phyloP scores from a whole-genome alignment of 371 early-diverging fungal genomes.

The Rhizomucor pusillus region DNA sequence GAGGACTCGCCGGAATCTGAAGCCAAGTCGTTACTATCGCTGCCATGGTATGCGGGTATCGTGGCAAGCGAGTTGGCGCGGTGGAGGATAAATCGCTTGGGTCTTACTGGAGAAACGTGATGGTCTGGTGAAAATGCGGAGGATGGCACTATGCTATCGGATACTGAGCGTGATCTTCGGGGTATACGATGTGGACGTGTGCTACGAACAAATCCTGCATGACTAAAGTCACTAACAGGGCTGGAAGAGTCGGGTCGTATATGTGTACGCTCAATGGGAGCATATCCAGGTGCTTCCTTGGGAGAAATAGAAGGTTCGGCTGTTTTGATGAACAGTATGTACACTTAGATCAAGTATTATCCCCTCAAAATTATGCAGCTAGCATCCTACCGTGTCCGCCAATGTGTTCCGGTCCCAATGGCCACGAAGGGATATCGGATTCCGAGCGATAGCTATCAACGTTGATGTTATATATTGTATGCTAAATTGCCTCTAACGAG shows the following conservation, averaged over 20 bases:
- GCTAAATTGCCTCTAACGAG: too few species aligned
- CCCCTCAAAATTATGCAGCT: too few species aligned
- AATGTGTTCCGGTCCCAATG: constrained; percentile 4
- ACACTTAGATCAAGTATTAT: not conserved
- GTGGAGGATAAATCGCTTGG: constrained; percentile 3
- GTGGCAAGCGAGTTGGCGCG: constrained; percentile 16
- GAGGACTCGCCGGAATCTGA: constrained; percentile 2
- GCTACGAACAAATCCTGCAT: constrained; percentile 18
- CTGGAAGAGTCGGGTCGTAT: constrained; percentile 7
- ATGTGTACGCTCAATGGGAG: not conserved
- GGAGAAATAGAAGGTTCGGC: too few species aligned
- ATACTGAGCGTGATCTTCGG: constrained; percentile 24
- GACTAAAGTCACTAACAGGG: constrained; percentile 1
- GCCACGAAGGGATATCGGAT: constrained; percentile 16
- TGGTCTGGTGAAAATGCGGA: not conserved
- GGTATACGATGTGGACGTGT: constrained; percentile 7
- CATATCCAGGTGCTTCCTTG: too few species aligned
- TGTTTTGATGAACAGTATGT: too few species aligned
- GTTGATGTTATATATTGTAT: not conserved
- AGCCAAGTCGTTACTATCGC: constrained; percentile 1
- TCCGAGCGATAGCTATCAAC: constrained; percentile 12
- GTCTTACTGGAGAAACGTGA: not conserved
- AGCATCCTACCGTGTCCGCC: not conserved
- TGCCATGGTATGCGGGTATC: constrained; percentile 10
- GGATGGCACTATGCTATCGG: constrained; percentile 13